Conservation (phyloP, 192 early-diverging fungal species). For the Diversispora epigaea region DNA sequence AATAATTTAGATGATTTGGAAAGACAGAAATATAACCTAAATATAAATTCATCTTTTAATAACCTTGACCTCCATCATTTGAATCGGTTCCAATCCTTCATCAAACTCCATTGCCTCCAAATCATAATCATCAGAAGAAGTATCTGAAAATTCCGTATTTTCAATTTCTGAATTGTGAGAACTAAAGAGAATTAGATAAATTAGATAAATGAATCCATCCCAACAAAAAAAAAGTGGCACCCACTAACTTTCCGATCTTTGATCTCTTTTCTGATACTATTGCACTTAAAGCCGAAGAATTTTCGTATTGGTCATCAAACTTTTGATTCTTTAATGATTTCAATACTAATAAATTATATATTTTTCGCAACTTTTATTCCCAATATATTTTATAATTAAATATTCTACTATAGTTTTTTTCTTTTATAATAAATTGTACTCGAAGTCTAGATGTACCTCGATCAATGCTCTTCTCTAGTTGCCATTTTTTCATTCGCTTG, state of each 20-base stretch:
- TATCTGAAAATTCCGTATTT: too few species aligned
- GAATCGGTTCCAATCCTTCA: slow-evolving; percentile 1
- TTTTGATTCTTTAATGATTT: not conserved
- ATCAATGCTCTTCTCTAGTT: slow-evolving; percentile 40
- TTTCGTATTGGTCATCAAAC: not conserved
- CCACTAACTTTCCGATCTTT: not conserved
- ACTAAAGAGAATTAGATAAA: too few species aligned
- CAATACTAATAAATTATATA: not conserved
- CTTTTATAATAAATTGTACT: too few species aligned
- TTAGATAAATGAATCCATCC: too few species aligned
- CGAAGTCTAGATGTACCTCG: slow-evolving; percentile 23
- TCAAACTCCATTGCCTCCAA: slow-evolving; percentile 11
- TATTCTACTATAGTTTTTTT: too few species aligned
- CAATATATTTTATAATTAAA: too few species aligned
- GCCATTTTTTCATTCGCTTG: slow-evolving; percentile 41
- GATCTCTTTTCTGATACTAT: not conserved
- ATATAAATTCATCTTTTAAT: not conserved
- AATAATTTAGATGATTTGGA: not conserved
- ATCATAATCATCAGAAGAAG: slow-evolving; percentile 6
- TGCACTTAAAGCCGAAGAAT: not conserved
- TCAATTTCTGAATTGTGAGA: too few species aligned
- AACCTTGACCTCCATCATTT: slow-evolving; percentile 26
- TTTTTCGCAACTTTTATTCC: not conserved
- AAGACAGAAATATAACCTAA: not conserved
- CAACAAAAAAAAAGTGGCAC: too few species aligned